A percentile compares a stretch with the other conserved stretches of the same genome.
These are phyloP conservation scores for Linum tenue DNA, from an alignment of 345 rosid species.

Conservation along the genomic window DNA sequence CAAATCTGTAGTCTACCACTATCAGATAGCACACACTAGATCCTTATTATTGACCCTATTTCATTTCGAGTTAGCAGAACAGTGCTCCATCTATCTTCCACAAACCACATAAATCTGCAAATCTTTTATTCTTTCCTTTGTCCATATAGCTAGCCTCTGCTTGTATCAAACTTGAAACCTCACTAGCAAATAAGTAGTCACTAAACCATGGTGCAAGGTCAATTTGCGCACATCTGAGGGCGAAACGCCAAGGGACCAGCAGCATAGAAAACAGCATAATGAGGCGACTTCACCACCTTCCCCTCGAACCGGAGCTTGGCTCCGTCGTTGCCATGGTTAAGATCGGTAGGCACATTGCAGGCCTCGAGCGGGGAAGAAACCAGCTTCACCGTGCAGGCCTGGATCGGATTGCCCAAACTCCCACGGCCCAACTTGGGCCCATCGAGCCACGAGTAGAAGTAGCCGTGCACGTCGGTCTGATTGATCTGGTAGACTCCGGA, in stretches of 20 bases:
- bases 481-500: constrained; percentile 46
- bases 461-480: constrained; percentile 43
- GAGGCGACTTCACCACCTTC: constrained; percentile 35
- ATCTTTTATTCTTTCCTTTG: no score
- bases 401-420: constrained; percentile 71
- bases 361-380: constrained; percentile 58
- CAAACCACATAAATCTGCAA: no score
- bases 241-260: constrained; percentile 90
- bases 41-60: no score
- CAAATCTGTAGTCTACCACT: no score
- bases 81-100: no score
- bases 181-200: no score
- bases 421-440: constrained; percentile 36
- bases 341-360: constrained; percentile 59
- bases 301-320: constrained; percentile 47
- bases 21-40: no score
- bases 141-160: no score
- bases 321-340: constrained; percentile 64
- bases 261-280: constrained; percentile 47
- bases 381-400: constrained; percentile 58
- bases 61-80: no score
- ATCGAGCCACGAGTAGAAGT: constrained; percentile 64
- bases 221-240: constrained; percentile 15
- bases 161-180: no score
- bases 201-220: no score